Percentiles rank a stretch among this genome's conserved stretches.
Conservation (phyloP, 129 eudicot genomes). For the Chrysanthemum seticuspe region DNA sequence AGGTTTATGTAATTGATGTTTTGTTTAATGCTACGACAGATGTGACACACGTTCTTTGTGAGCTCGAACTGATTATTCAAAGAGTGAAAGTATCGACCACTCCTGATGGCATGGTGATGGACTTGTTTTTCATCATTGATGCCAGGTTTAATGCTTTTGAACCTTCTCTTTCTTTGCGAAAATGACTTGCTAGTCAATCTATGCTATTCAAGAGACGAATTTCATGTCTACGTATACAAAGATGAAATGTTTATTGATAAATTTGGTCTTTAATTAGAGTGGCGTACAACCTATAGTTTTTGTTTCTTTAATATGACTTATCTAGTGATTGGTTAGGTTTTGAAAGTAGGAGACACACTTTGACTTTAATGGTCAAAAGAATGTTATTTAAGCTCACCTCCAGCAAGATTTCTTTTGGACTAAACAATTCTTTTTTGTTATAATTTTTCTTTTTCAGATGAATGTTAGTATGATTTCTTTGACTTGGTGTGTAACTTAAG, state of each 20-base stretch:
- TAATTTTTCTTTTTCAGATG: background rate
- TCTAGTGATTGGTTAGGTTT: background rate
- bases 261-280: background rate
- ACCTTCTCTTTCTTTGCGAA: slow-evolving; percentile 7
- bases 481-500: slow-evolving; percentile 7
- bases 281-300: background rate
- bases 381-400: background rate
- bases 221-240: too few relatives aligned
- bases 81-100: slow-evolving; percentile 89
- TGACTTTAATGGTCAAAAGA: slow-evolving; percentile 11
- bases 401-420: background rate
- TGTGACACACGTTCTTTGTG: slow-evolving; percentile 71
- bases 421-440: too few relatives aligned
- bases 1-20: background rate
- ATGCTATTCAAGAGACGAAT: too few relatives aligned
- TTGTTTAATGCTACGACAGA: slow-evolving; percentile 42
- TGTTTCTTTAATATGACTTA: background rate
- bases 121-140: slow-evolving; percentile 77
- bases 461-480: background rate
- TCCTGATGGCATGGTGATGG: slow-evolving; percentile 85
- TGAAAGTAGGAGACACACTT: slow-evolving; percentile 17
- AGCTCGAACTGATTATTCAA: slow-evolving; percentile 73
- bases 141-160: slow-evolving; percentile 50
- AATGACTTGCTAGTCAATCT: background rate
- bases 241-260: background rate